Conservation (phyloP, 768 basidiomycete genomes). For the Pleurotus giganteus region DNA sequence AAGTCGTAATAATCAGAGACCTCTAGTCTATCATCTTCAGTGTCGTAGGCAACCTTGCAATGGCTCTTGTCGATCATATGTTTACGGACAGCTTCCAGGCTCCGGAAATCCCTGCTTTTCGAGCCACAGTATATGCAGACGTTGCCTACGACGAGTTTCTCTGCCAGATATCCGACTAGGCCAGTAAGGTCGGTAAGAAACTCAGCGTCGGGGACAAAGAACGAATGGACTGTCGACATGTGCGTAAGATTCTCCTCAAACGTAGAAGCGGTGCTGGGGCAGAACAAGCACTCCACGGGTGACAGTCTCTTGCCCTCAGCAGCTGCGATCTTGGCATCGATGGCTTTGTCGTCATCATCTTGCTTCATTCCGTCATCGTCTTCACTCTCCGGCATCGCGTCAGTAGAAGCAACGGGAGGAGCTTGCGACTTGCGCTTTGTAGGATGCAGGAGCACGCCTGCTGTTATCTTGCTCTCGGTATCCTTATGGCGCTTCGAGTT, state of each 20-base stretch:
- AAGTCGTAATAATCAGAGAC: conserved; percentile 95
- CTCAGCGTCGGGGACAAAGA: conserved; percentile 94
- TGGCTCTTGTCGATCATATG: conserved; percentile 97
- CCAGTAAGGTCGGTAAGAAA: conserved; percentile 84
- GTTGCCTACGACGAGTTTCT: conserved; percentile 92
- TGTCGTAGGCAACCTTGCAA: conserved; percentile 93
- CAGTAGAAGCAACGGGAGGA: conserved; percentile 11
- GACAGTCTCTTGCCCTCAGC: conserved; percentile 58
- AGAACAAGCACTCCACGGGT: conserved; percentile 83
- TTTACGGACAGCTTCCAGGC: conserved; percentile 83
- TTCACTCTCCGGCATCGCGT: conserved; percentile 34
- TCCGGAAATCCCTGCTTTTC: conserved; percentile 77
- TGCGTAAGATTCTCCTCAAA: conserved; percentile 74
- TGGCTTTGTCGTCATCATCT: conserved; percentile 44
- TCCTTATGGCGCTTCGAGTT: conserved; percentile 90
- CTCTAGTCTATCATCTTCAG: conserved; percentile 77
- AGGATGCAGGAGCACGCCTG: conserved; percentile 12
- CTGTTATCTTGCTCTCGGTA: conserved; percentile 52
- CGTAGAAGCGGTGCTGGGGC: conserved; percentile 47
- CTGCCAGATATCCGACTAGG: conserved; percentile 81
- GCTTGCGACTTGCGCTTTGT: conserved; percentile 13
- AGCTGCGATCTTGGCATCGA: conserved; percentile 74
- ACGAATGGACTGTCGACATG: conserved; percentile 87
- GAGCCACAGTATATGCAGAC: conserved; percentile 91
- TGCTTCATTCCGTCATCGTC: conserved; percentile 25